Evolutionary conservation across 2,329 filamentous ascomycete genomes (phyloP), one percentile per base, ranked within the genome.

Genomic region (Thielaviopsis musarum): DNA sequence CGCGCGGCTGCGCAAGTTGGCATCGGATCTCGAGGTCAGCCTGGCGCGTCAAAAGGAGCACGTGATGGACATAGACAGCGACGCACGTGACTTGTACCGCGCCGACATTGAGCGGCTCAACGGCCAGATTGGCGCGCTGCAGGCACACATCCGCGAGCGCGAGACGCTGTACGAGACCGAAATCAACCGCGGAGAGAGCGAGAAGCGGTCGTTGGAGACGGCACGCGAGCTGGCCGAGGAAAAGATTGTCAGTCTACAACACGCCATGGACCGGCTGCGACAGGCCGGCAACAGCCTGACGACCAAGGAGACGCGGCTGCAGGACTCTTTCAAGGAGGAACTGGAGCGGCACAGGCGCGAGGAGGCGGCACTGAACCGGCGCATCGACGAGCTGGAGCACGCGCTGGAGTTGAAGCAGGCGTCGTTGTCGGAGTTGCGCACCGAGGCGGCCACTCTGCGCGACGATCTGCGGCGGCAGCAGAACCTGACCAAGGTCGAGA

Each of bases 331-430:
- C 13, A 77, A 85, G 63, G 86, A 80, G 66, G 87, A 91, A 66
- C 79, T 79, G 54, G 79, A 88, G 63, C 82, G 87, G 24, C 84
- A 93, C 66, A 77, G 78, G 63, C 81, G 79, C 59, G 86, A 91
- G 65, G 85, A 91, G 67, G 79, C 79, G 12, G 72, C 83, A 7
- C 73, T 95, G 56, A 80, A 75, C 62, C 77, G 80, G n/a, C 87
- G 93, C 68, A 81, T 95, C 57, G 80, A 85, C 54, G 84, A 85
- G 56, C 75, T 93, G 10, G 84, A 86, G 66, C 78, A 82, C 54
- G 87, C 89, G 61, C 75, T 93, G 13, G 78, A 85, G 59, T 74
- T 79, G 28, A 82, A 85, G 63, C 81, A 86, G 66, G 73, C 77
- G n/a, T 75, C 81, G 52, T 70, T 88, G 5, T 85, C 85, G 19